Conservation (phyloP, 495 filamentous ascomycete genomes). For the Lophiostoma macrostomum region DNA sequence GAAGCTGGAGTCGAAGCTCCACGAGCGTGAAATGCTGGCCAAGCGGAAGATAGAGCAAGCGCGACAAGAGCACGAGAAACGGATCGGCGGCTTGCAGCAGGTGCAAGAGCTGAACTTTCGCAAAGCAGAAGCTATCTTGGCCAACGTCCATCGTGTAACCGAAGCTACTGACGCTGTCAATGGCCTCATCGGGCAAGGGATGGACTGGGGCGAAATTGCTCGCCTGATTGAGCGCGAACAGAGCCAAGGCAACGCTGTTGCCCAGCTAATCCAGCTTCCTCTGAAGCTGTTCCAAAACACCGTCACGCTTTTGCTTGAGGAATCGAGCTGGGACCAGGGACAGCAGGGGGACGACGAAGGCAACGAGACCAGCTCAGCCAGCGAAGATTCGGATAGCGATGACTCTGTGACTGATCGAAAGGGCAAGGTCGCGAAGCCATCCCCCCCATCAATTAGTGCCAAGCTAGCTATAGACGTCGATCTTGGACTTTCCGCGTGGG, state of each 20-base stretch:
- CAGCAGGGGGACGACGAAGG: slow-evolving; percentile 56
- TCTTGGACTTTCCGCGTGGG: slow-evolving; percentile 74
- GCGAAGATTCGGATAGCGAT: slow-evolving; percentile 46
- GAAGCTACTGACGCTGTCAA: slow-evolving; percentile 91
- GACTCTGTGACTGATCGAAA: slow-evolving; percentile 3
- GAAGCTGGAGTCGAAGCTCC: slow-evolving; percentile 77
- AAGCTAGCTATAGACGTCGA: slow-evolving; percentile 75
- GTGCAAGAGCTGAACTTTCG: slow-evolving; percentile 78
- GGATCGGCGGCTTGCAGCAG: slow-evolving; percentile 75
- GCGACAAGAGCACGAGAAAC: slow-evolving; percentile 73
- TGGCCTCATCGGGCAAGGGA: slow-evolving; percentile 80
- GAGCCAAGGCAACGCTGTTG: slow-evolving; percentile 74
- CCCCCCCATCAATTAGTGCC: slow-evolving; percentile 44
- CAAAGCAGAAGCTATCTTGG: slow-evolving; percentile 85
- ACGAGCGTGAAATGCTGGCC: slow-evolving; percentile 75
- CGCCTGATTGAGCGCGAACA: slow-evolving; percentile 85
- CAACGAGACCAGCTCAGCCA: slow-evolving; percentile 63
- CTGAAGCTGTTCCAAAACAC: slow-evolving; percentile 87
- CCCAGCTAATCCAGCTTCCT: slow-evolving; percentile 80
- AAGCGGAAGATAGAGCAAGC: slow-evolving; percentile 79
- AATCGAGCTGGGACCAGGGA: slow-evolving; percentile 61
- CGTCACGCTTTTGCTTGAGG: slow-evolving; percentile 73
- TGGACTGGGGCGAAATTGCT: slow-evolving; percentile 94
- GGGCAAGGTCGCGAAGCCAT: slow-evolving; percentile 42
- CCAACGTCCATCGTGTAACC: slow-evolving; percentile 82